phyloP scores from a whole-genome alignment of 1,284 basidiomycete genomes.

The Boletus subluridellus region DNA sequence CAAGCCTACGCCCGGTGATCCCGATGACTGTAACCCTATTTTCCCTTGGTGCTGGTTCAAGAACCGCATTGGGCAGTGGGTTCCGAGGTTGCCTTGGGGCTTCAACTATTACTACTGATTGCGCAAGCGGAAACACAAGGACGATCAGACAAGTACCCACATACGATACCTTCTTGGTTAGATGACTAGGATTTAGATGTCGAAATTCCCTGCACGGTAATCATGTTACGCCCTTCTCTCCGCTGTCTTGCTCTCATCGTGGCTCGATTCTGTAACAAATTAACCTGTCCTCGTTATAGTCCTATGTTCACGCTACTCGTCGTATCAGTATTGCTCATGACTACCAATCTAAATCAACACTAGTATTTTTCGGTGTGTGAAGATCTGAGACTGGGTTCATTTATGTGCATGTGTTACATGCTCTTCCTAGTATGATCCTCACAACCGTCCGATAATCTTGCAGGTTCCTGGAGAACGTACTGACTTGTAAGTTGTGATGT shows the following conservation, averaged over 20 bases:
- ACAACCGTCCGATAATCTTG: neutral
- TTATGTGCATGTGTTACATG: neutral
- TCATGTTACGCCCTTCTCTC: neutral
- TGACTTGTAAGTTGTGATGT: conserved; percentile 51
- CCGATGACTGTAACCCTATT: conserved; percentile 29
- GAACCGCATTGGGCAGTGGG: conserved; percentile 21
- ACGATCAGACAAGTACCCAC: conserved; percentile 12
- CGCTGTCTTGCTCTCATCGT: conserved; percentile 13
- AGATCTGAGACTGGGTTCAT: neutral
- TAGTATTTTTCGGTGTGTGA: neutral
- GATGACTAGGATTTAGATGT: conserved; percentile 14
- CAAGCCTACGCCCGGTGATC: conserved; percentile 30
- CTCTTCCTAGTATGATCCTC: neutral
- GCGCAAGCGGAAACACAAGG: conserved; percentile 11
- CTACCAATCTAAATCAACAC: neutral
- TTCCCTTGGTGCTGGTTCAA: conserved; percentile 32
- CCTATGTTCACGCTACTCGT: neutral
- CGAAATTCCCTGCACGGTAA: conserved; percentile 2
- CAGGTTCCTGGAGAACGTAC: conserved; percentile 59
- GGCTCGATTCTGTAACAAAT: conserved; percentile 6
- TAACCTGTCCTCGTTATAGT: conserved; percentile 9
- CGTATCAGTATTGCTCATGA: neutral
- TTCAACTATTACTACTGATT: conserved; percentile 26
- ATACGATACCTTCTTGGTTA: conserved; percentile 22
- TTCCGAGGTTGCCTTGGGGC: conserved; percentile 26